Evolutionary conservation across 2,329 filamentous ascomycete species (phyloP).

Genomic region (Fusarium citri): DNA sequence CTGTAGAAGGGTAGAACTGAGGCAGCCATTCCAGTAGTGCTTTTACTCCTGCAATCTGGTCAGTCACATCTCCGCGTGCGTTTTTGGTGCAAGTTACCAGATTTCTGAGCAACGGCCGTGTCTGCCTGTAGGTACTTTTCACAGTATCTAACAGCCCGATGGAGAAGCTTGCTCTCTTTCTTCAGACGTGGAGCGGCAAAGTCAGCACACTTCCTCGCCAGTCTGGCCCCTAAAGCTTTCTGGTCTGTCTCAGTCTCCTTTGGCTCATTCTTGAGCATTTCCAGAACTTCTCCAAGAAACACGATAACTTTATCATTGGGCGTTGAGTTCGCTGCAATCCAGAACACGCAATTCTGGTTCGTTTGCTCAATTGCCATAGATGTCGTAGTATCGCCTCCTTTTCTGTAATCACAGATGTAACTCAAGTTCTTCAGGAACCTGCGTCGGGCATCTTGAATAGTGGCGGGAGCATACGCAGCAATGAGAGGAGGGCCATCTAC

Average conservation of each 20-base stretch:
- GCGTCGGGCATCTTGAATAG: slow-evolving; percentile 16
- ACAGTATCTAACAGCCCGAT: slow-evolving; percentile 27
- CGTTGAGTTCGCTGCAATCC: slow-evolving; percentile 57
- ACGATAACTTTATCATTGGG: slow-evolving; percentile 29
- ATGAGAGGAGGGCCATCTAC: slow-evolving; percentile 25
- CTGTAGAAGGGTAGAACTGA: background rate
- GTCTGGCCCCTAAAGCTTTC: background rate
- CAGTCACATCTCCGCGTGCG: background rate
- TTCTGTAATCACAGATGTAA: slow-evolving; percentile 59
- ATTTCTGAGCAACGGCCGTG: background rate
- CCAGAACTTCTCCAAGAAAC: slow-evolving; percentile 50
- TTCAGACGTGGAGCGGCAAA: slow-evolving; percentile 43
- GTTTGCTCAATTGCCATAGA: slow-evolving; percentile 57
- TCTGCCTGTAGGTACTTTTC: slow-evolving; percentile 8
- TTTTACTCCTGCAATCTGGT: slow-evolving; percentile 1
- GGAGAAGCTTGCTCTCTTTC: slow-evolving; percentile 37
- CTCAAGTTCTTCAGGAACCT: slow-evolving; percentile 56
- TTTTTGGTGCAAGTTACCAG: slow-evolving; percentile 5
- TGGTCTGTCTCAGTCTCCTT: background rate
- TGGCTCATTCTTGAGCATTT: background rate
- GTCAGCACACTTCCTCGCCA: slow-evolving; percentile 9
- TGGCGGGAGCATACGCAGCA: background rate
- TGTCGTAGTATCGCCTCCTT: slow-evolving; percentile 59
- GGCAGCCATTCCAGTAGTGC: slow-evolving; percentile 26
- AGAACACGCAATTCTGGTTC: slow-evolving; percentile 52